A percentile compares a stretch with the other conserved stretches of the same genome.
Evolutionary conservation across 192 early-diverging fungal species (phyloP).

Genomic region (Neocallimastix lanati): DNA sequence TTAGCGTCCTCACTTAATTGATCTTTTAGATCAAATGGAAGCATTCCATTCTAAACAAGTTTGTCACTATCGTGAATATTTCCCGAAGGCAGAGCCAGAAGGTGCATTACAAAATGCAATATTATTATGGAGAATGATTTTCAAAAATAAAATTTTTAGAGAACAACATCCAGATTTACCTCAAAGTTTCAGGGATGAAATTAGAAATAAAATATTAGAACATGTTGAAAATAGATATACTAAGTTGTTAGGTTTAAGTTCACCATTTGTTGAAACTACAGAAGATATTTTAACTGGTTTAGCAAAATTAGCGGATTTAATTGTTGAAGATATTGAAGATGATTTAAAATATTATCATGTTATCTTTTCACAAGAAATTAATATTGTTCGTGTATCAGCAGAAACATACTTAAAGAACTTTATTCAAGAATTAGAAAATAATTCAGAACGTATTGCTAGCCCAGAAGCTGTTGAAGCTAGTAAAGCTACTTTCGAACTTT

Average conservation of each 20-base stretch:
- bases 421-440: slow-evolving; percentile 18
- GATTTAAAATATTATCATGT: slow-evolving; percentile 25
- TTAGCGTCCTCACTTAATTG: slow-evolving; percentile 14
- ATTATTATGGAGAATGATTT: slow-evolving; percentile 30
- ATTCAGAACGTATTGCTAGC: slow-evolving; percentile 12
- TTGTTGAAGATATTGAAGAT: slow-evolving; percentile 29
- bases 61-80: slow-evolving; percentile 31
- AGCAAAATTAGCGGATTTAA: slow-evolving; percentile 20
- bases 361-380: slow-evolving; percentile 22
- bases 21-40: slow-evolving; percentile 24
- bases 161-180: slow-evolving; percentile 19
- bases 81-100: slow-evolving; percentile 25
- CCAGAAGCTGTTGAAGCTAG: slow-evolving; percentile 19
- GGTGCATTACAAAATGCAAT: slow-evolving; percentile 24
- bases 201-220: slow-evolving; percentile 12
- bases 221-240: slow-evolving; percentile 17
- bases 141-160: slow-evolving; percentile 16
- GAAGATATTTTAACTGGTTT: slow-evolving; percentile 23
- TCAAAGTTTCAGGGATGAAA: slow-evolving; percentile 19
- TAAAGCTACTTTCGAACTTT: slow-evolving; percentile 20
- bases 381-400: slow-evolving; percentile 24
- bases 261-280: slow-evolving; percentile 26
- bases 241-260: slow-evolving; percentile 18
- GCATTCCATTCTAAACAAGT: slow-evolving; percentile 22
- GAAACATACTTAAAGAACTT: slow-evolving; percentile 24